Evolutionary conservation across 129 eudicot species (phyloP), one percentile per base, ranked within the genome.

Genomic region (Calendula officinalis): DNA sequence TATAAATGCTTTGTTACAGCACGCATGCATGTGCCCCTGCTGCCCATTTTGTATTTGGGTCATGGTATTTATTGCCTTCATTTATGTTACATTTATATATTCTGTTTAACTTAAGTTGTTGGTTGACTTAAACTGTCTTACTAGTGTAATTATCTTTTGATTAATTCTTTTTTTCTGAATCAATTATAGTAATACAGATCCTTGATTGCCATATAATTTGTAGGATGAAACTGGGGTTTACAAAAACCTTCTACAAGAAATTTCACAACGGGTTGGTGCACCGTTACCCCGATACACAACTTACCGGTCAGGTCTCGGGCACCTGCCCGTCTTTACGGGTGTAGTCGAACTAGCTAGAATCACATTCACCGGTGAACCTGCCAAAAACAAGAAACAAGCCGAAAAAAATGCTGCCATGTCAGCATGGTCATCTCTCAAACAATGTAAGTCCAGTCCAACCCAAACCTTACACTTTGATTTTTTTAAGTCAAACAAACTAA

Each of bases 171-270:
- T 49, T 41, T 2, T 11, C 10, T 8, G 45, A 41, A 22, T 22
- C 2, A 22, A 22, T 22, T 22, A 22, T 22, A 22, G 30, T 41
- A 41, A 41, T 41, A 41, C 45, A 41, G 45, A 41, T 41, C 10
- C 8, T 41, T 41, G 45, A 41, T 41, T 41, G 45, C 9, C 45
- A 41, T 41, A 41, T 41, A 41, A 17, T 53, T 71, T 62, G 62
- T 66, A 88, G 96, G 96, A 88, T 77, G 96, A 88, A 67, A 84
- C 91, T 9, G 96, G 96, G 8, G 96, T 88, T 65, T 88, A 88
- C 74, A 88, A 88, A 69, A 88, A 88, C 70, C 91, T 88, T 16
- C 59, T 88, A 57, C 96, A 88, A 70, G 96, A 88, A 80, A 80
- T 88, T 55, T 63, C 96, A 54, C 96, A 88, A 47, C 72, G 96